Evolutionary conservation across 805 yeast species (phyloP), one percentile per base, ranked within the genome.

Genomic region (Schwanniomyces sp.): DNA sequence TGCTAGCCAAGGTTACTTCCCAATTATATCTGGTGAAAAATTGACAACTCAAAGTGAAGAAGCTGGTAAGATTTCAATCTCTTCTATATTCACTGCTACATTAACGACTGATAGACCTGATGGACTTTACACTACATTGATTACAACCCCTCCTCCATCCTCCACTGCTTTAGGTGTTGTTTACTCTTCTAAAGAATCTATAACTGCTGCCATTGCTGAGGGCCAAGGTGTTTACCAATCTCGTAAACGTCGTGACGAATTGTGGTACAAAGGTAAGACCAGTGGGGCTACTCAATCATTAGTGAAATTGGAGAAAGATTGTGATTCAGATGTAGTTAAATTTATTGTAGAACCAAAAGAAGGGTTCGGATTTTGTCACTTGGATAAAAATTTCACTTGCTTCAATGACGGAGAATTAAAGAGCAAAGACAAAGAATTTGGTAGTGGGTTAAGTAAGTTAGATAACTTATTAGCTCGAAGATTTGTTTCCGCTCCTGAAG

Each of bases 221-320:
- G 79, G 81, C 43, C 82, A 88, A 8, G 99, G 99, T 48, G 96
- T 94, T 2, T 94, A 94, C 69, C 97, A 87, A 67, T 89, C 97
- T 7, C 85, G 99, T 58, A 84, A 86, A 59, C 69, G 78, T 45
- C 59, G 61, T 17, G 84, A 89, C 51, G 98, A 96, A 39, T 77
- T 94, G 49, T 94, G 99, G 99, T 87, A 85, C 66, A 94, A 94
- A 67, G 99, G 99, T 27, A 86, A 86, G 47, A 88, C 97, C 1
- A 87, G 96, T n/a, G 99, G 99, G 17, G 96, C 96, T 44, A 88
- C 95, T 1, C 99, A 94, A 70, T 76, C 76, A 55, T 75, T 94
- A 41, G 55, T 86, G 21, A 69, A 76, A 39, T 65, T 94, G 48
- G 85, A 82, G 45, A 68, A 81, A 51, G 99, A 94, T 70, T 94